These are phyloP conservation scores for Podospora tetraspora DNA, from an alignment of 495 filamentous ascomycete genomes.

Conservation along the genomic window DNA sequence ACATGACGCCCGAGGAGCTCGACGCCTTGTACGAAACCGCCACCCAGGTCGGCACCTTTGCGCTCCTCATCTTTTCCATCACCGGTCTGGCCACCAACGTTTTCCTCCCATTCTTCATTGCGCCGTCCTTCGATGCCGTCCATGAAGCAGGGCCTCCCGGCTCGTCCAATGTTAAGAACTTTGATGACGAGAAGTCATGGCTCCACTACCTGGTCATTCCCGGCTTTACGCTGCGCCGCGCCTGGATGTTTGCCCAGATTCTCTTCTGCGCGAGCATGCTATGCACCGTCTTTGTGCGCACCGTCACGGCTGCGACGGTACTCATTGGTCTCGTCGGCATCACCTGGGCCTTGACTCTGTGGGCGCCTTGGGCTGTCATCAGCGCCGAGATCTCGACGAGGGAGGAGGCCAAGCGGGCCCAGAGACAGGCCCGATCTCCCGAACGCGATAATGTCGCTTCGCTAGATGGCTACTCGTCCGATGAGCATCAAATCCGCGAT, in stretches of 20 bases:
- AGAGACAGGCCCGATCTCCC: conserved; percentile 27
- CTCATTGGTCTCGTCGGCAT: conserved; percentile 76
- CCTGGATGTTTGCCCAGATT: conserved; percentile 77
- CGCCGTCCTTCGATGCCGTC: conserved; percentile 58
- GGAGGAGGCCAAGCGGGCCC: conserved; percentile 60
- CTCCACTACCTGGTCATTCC: conserved; percentile 62
- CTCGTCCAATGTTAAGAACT: conserved; percentile 23
- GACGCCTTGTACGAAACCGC: conserved; percentile 74
- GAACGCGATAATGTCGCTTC: conserved; percentile 19
- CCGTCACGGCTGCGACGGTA: conserved; percentile 58
- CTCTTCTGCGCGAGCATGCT: conserved; percentile 75
- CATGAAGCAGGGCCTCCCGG: conserved; percentile 17
- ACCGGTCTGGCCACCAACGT: conserved; percentile 74
- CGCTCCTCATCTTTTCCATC: conserved; percentile 79
- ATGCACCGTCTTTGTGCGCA: conserved; percentile 69
- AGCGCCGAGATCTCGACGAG: conserved; percentile 77
- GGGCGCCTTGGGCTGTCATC: conserved; percentile 91
- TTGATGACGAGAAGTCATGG: conserved; percentile 35
- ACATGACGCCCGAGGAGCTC: conserved; percentile 68
- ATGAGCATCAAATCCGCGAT: conserved; percentile 22
- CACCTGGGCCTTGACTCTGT: conserved; percentile 82
- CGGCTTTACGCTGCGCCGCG: conserved; percentile 75
- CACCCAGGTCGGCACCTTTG: conserved; percentile 76
- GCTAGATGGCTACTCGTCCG: conserved; percentile 29
- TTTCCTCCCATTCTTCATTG: conserved; percentile 74